phyloP scores from a whole-genome alignment of 495 filamentous ascomycete genomes.

The Penicillium maclennaniae region DNA sequence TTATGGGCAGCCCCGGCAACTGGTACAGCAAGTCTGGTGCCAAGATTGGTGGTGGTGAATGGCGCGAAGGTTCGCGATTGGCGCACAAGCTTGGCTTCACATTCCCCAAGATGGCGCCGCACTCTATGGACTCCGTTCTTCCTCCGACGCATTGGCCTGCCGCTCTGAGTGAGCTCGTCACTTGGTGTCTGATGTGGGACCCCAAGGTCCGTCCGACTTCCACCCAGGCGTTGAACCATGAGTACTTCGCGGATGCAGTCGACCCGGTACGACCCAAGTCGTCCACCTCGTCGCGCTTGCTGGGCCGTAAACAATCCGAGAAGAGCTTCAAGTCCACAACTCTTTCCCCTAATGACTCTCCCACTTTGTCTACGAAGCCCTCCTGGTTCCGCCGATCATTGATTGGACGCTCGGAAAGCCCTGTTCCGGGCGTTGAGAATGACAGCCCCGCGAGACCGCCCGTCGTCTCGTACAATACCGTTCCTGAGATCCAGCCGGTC shows the following conservation, averaged over 20 bases:
- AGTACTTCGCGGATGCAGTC: constrained; percentile 93
- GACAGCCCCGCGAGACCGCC: constrained; percentile 39
- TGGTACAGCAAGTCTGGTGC: constrained; percentile 91
- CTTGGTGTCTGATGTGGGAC: constrained; percentile 99
- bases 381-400: constrained; percentile 97
- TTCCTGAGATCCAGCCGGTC: constrained; percentile 40
- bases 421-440: constrained; percentile 41
- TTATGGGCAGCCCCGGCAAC: constrained; percentile 98
- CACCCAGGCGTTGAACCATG: constrained; percentile 84
- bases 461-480: constrained; percentile 51
- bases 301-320: constrained; percentile 85
- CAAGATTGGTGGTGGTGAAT: constrained; percentile 93
- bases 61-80: constrained; percentile 88
- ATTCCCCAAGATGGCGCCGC: constrained; percentile 98
- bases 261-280: constrained; percentile 93
- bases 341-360: constrained; percentile 64
- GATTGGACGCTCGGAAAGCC: constrained; percentile 63
- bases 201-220: constrained; percentile 93
- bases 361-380: constrained; percentile 71
- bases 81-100: constrained; percentile 97
- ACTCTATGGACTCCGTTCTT: constrained; percentile 92
- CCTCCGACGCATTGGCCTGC: constrained; percentile 88
- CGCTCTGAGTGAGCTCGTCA: constrained; percentile 86
- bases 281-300: constrained; percentile 67
- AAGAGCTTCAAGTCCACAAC: constrained; percentile 55